Evolutionary conservation across 169 alveolate genomes (phyloP).

Genomic region (Cryptosporidium parvum): DNA sequence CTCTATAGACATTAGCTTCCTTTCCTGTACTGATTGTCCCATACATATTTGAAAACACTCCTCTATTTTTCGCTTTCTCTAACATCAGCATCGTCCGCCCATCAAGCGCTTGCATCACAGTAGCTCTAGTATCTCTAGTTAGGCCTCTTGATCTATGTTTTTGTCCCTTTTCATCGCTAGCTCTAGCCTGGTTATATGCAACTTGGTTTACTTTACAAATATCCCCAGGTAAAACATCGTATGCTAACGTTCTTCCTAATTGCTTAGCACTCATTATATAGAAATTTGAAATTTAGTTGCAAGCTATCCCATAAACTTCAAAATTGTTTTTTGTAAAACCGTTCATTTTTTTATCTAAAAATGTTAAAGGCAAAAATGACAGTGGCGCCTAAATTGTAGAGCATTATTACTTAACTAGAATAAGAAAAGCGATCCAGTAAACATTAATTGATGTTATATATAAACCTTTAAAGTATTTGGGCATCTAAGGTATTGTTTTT

Average conservation of each 20-base stretch:
- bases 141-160: slow-evolving; percentile 82
- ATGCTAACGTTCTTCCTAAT: slow-evolving; percentile 15
- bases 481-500: not conserved
- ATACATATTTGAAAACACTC: slow-evolving; percentile 90
- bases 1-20: slow-evolving; percentile 97
- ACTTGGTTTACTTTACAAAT: slow-evolving; percentile 70
- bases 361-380: slow-evolving; percentile 10
- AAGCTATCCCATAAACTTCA: not conserved
- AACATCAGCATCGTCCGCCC: slow-evolving; percentile 93
- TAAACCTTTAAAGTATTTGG: not conserved
- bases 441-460: not conserved
- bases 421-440: not conserved
- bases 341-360: not conserved
- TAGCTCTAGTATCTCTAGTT: slow-evolving; percentile 95
- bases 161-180: slow-evolving; percentile 74
- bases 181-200: slow-evolving; percentile 56
- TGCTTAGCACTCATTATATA: slow-evolving; percentile 5
- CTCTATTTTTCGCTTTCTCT: slow-evolving; percentile 90
- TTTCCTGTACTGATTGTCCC: slow-evolving; percentile 98
- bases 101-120: slow-evolving; percentile 96
- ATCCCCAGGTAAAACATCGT: slow-evolving; percentile 64
- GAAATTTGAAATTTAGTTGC: not conserved
- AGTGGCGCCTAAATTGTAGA: not conserved
- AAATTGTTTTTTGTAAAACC: not conserved
- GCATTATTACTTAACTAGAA: not conserved